Conservation (phyloP, 352 stramenopile genomes). For the Globisporangium canariense region DNA sequence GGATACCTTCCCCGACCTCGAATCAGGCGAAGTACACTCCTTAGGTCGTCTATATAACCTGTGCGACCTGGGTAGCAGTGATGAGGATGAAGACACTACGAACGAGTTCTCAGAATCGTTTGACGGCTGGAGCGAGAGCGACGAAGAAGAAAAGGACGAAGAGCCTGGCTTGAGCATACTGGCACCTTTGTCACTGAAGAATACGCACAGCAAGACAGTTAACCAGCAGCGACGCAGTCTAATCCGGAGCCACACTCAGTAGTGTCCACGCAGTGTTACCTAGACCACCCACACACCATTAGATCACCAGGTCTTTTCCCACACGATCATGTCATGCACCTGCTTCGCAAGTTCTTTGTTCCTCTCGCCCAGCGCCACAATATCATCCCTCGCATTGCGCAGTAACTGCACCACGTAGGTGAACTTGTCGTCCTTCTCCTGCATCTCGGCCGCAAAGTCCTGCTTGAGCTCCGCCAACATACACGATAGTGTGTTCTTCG, state of each 20-base stretch:
- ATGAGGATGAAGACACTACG: background rate
- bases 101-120: constrained; percentile 8
- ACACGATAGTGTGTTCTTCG: constrained; percentile 35
- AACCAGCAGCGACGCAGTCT: background rate
- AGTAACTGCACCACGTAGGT: constrained; percentile 46
- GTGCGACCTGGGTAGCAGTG: background rate
- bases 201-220: background rate
- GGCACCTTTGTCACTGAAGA: background rate
- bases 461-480: constrained; percentile 52
- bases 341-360: constrained; percentile 60
- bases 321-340: constrained; percentile 33
- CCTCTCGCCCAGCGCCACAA: constrained; percentile 41
- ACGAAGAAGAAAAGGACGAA: background rate
- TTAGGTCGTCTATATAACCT: background rate
- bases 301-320: constrained; percentile 32
- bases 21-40: background rate
- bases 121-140: constrained; percentile 3
- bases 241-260: background rate
- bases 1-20: background rate
- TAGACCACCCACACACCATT: background rate
- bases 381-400: constrained; percentile 60
- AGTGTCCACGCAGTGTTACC: background rate
- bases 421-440: constrained; percentile 48
- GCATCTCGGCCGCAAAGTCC: constrained; percentile 47
- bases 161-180: background rate